Base-by-base conservation (phyloP, 2,329 filamentous ascomycete genomes). In the Verticillium longisporum region DNA sequence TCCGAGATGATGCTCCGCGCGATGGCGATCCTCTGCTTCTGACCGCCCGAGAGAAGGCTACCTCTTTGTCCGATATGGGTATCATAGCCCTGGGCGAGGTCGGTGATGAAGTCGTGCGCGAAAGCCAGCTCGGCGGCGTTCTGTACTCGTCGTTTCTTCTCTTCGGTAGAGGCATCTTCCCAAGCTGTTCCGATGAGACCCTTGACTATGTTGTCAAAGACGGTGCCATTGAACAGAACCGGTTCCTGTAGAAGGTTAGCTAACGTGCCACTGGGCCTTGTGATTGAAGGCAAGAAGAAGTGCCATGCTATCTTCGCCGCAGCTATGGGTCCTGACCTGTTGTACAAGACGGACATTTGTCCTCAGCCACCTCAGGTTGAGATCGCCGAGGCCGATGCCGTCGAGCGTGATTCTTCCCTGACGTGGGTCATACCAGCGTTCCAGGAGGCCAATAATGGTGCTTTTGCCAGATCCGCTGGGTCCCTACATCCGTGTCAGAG, bases 21-120 rank as follows among this genome's bases (percentile, higher is more conserved):
- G 6, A 88, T 75, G 7, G 83, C 83, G 60, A 88, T 76, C 5
- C 85, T 76, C 67, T 88, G 85, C 58, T 83, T 79, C 67, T 88
- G 85, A 0, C 88, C 88, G n/a, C 88, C 88, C 18, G 84, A 88
- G 1, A 90, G 73, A 66, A 86, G 84, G 59, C 84, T 83, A 9
- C 88, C 88, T 14, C 81, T 79, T 66, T 89, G 85, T 1, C 88
- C 88, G 2, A 90, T 86, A 5, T 79, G 74, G 0, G 87, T 88
- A 2, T 83, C 76, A 65, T 89, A 90, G 2, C 82, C 83, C 53
- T 70, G 15, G 14, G 53, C 55, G 1, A 66, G 31, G 0, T 65
- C 55, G 7, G 38, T 37, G 55, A 85, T 81, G 37, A 60, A 60
- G 54, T 53, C 37, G 31, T 60, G 59, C 14, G 59, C 59, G 54